Evolutionary conservation across 768 basidiomycete genomes (phyloP), one percentile per base, ranked within the genome.

Genomic region (Russula foetens): DNA sequence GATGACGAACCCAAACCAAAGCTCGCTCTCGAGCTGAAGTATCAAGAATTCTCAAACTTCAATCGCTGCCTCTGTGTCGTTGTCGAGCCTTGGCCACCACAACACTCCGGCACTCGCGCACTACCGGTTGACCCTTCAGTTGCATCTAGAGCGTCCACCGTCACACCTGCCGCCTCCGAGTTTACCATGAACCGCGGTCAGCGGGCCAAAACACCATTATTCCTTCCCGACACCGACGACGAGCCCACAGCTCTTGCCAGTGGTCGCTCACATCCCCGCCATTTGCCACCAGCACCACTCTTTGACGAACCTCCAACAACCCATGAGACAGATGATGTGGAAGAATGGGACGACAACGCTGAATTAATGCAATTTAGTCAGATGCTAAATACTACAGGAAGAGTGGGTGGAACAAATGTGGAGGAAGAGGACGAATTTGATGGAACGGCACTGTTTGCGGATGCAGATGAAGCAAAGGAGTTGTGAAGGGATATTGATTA

Each of bases 341-440:
- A 71, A 24, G 68, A 69, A 23, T 66, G 72, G 28, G 71, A 71
- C 29, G 77, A 75, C 33, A 74, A 74, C 50, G 80, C 77, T 38
- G 83, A 80, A 7, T 83, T 93, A 78, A 80, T 91, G 74, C 76
- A 78, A 51, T 88, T 92, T 68, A 92, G 88, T 67, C 90, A 92
- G 67, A 75, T 81, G 28, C 75, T 93, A 51, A 81, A 81, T 62
- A 74, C 79, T 41, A 76, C 78, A 15, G 83, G 83, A 17, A 81
- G 82, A 47, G 74, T 78, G 63, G 76, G 79, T 56, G 76, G 80
- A n/a, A 81, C 81, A 1, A 79, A 77, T n/a, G 77, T 75, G 11
- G 83, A 86, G 24, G 88, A 90, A 56, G 88, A 88, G 29, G 88
- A 90, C 45, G 88, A 87, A 45, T 80, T 86, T 67, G 88, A 90